Conservation (phyloP, 352 stramenopile species). For the Aphanomyces cochlioides region DNA sequence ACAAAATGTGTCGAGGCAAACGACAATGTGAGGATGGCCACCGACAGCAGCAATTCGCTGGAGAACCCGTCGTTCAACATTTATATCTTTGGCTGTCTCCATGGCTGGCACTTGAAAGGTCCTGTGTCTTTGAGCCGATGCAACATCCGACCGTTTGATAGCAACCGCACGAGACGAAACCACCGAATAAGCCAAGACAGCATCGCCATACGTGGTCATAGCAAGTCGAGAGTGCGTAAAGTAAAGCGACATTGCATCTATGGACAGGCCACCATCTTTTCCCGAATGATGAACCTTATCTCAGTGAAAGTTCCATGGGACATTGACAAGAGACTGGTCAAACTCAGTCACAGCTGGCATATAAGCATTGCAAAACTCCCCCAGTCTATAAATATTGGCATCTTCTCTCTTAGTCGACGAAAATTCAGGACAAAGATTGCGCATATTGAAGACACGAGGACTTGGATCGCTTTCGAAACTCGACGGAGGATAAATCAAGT, state of each 20-base stretch:
- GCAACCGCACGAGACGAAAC: not conserved
- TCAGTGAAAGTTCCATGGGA: not conserved
- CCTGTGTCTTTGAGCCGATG: not conserved
- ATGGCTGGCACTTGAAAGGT: not conserved
- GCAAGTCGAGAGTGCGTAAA: not conserved
- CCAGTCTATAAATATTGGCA: too few relatives aligned
- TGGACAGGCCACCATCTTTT: not conserved
- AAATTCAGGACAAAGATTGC: too few relatives aligned
- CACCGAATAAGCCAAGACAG: not conserved
- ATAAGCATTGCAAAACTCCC: too few relatives aligned
- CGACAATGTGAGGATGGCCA: slow-evolving; percentile 5
- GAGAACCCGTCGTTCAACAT: not conserved
- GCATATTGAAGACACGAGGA: too few relatives aligned
- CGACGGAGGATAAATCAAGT: too few relatives aligned
- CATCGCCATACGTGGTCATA: slow-evolving; percentile 3
- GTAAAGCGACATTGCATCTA: not conserved
- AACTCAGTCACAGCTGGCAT: too few relatives aligned
- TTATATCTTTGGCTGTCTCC: not conserved
- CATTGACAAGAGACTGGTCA: too few relatives aligned
- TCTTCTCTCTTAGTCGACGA: too few relatives aligned
- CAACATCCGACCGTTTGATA: slow-evolving; percentile 1
- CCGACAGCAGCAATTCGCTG: not conserved
- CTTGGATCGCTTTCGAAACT: too few relatives aligned
- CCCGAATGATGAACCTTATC: not conserved
- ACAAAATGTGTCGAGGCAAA: not conserved